Evolutionary conservation across 164 flowering plant genomes (phyloP).

Genomic region (Tinospora cordifolia): DNA sequence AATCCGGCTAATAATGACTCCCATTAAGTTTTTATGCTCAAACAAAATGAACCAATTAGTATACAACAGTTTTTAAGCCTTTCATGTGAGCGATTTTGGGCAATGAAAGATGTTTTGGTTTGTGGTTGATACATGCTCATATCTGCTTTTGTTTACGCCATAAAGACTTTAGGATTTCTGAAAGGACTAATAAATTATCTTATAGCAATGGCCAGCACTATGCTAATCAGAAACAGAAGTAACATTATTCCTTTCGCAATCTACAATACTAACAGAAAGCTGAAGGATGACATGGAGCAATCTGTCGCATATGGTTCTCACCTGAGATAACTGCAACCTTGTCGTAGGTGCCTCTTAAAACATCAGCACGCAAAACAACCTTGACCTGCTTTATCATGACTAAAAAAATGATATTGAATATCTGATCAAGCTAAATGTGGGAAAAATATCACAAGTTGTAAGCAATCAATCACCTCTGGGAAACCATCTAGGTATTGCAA

Average conservation of each 20-base stretch:
- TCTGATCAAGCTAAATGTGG: not conserved
- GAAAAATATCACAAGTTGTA: not conserved
- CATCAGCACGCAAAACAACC: constrained; percentile 90
- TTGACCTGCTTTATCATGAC: constrained; percentile 48
- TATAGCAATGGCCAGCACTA: not conserved
- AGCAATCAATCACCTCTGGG: constrained; percentile 51
- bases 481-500: constrained; percentile 88
- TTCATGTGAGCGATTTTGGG: too few species aligned
- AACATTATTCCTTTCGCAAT: not conserved
- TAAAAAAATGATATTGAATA: not conserved
- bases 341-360: constrained; percentile 51
- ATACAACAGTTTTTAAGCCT: too few species aligned
- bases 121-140: too few species aligned
- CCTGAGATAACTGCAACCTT: constrained; percentile 96
- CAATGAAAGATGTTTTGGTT: too few species aligned
- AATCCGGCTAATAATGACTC: too few species aligned
- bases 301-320: constrained; percentile 11
- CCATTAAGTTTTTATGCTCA: too few species aligned
- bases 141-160: too few species aligned
- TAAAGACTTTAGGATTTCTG: too few species aligned
- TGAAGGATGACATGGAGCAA: not conserved
- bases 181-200: not conserved
- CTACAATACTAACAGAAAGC: not conserved
- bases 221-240: not conserved
- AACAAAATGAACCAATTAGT: too few species aligned